Evolutionary conservation across 2,329 filamentous ascomycete species (phyloP).

Genomic region (Aspergillus awamori): DNA sequence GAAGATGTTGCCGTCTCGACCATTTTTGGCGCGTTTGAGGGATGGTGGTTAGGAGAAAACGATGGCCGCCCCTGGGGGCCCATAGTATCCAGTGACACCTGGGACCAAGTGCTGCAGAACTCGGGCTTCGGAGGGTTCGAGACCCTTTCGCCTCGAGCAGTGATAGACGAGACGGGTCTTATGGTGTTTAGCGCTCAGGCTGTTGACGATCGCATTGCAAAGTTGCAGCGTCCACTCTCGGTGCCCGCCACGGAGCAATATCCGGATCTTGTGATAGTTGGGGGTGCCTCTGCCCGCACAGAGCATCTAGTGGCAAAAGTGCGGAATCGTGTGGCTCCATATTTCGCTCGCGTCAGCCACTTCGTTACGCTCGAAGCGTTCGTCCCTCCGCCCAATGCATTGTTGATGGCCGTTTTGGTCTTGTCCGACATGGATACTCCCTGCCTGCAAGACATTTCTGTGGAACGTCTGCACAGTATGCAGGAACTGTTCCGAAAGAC

Average conservation of each 20-base stretch:
- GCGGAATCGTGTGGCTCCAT: background rate
- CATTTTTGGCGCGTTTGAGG: conserved; percentile 4
- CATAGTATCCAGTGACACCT: background rate
- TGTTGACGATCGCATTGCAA: background rate
- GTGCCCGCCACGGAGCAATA: background rate
- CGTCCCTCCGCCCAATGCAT: background rate
- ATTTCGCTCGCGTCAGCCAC: background rate
- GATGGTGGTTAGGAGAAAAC: background rate
- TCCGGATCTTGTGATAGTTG: background rate
- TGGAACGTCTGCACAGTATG: background rate
- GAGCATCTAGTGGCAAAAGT: background rate
- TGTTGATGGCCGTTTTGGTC: background rate
- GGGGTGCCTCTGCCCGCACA: background rate
- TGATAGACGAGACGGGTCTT: background rate
- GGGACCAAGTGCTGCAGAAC: background rate
- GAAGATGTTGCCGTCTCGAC: background rate
- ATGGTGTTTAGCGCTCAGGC: conserved; percentile 1
- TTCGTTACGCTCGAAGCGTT: background rate
- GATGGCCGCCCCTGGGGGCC: background rate
- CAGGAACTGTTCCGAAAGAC: background rate
- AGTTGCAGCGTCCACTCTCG: background rate
- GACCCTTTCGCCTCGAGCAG: background rate
- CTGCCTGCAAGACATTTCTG: background rate
- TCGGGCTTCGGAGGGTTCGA: conserved; percentile 3
- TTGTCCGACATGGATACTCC: conserved; percentile 1